Evolutionary conservation across 441 rosid genomes (phyloP), one percentile per base, ranked within the genome.

Genomic region (Capsella rubella): DNA sequence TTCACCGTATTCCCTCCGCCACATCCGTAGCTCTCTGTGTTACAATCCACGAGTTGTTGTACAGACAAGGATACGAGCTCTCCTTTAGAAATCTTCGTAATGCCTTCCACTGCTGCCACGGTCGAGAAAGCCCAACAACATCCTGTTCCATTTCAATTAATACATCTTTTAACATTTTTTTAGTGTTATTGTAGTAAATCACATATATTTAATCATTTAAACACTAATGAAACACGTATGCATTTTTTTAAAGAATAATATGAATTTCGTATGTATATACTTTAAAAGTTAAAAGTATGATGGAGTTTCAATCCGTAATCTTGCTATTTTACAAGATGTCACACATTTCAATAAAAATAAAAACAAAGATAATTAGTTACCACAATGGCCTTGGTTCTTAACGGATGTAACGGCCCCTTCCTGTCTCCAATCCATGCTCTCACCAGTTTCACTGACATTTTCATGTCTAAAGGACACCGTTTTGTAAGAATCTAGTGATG

Each of bases 41-140:
- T 72, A 9, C 82, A 82, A 57, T 80, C 86, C 1, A 80, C 27
- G 0, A 80, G 71, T 53, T 78, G 72, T 50, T 78, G 85, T 62
- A 75, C 77, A 1, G 85, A 82, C 1, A 82, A 27, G 0, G 82
- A 77, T 8, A 67, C 27, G 29, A 73, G 54, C 45, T 66, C 53
- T 13, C 78, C 77, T 0, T 45, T 73, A 4, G 47, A 35, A 55
- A 82, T 62, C 14, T 62, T 47, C 0, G 60, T 63, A 3, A 79
- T 42, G 28, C 86, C 70, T 55, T 73, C 77, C 32, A 73, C 43
- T 0, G 77, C 77, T 0, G 71, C 77, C 10, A 73, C 70, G 0
- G 77, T 71, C 29, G 76, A 53, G 37, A 72, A 72, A 6, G 69
- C 76, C 76, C 76, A 72, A 10, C 76, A 72, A 52, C 45, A 34